phyloP scores from a whole-genome alignment of 306 rosid genomes.

The Heteromeles arbutifolia region DNA sequence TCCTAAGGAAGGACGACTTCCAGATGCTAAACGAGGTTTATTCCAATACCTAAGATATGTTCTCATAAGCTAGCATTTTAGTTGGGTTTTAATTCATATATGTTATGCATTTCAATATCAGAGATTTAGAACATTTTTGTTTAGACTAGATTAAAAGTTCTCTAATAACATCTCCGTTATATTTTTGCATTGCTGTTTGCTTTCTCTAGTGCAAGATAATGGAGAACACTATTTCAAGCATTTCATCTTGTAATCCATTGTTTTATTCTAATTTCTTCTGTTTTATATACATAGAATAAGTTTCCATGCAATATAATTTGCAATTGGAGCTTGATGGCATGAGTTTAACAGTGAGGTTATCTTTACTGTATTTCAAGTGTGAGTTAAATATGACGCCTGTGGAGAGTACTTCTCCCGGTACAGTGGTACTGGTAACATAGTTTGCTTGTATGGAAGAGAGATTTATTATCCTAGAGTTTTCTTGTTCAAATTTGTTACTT shows the following conservation, averaged over 20 bases:
- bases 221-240: background rate
- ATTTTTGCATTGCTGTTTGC: background rate
- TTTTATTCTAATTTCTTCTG: background rate
- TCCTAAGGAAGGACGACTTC: slow-evolving; percentile 80
- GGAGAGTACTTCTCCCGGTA: background rate
- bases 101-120: background rate
- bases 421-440: background rate
- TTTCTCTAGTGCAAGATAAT: background rate
- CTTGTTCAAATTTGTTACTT: background rate
- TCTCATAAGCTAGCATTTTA: background rate
- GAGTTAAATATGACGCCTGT: background rate
- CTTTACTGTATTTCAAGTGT: background rate
- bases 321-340: background rate
- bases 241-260: background rate
- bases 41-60: background rate
- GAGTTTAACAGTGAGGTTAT: background rate
- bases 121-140: background rate
- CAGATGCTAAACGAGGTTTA: slow-evolving; percentile 77
- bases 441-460: background rate
- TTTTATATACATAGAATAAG: background rate
- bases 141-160: background rate
- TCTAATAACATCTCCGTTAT: background rate
- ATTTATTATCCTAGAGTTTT: background rate
- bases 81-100: background rate
- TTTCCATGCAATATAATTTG: background rate